Conservation (phyloP, 805 yeast genomes). For the Myxozyma mucilagina region DNA sequence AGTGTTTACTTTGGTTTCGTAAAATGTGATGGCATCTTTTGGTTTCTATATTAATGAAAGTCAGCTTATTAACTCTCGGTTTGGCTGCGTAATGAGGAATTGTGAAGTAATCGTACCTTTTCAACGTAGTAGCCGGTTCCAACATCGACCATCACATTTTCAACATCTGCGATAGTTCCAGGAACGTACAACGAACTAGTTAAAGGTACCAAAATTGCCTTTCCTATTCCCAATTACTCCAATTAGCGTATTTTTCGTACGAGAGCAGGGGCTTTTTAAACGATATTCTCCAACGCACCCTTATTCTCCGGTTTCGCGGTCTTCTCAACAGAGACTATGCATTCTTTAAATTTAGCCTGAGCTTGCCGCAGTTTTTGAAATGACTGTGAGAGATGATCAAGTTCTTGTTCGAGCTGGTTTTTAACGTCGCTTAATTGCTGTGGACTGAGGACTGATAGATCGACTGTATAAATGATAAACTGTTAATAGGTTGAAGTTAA, state of each 20-base stretch:
- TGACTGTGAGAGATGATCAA: slow-evolving; percentile 82
- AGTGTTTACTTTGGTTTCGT: slow-evolving; percentile 70
- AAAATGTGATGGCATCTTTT: slow-evolving; percentile 67
- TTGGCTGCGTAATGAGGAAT: neutral
- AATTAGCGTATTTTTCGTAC: neutral
- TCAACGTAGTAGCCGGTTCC: slow-evolving; percentile 96
- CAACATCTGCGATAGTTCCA: slow-evolving; percentile 65
- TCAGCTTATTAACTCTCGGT: neutral
- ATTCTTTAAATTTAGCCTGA: slow-evolving; percentile 75
- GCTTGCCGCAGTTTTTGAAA: slow-evolving; percentile 82
- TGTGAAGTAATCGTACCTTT: slow-evolving; percentile 48
- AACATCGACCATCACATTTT: slow-evolving; percentile 82
- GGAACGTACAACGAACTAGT: slow-evolving; percentile 89
- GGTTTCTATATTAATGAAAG: slow-evolving; percentile 43
- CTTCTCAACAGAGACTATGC: slow-evolving; percentile 66
- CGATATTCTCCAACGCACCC: slow-evolving; percentile 28
- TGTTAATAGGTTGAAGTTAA: neutral
- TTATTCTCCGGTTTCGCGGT: slow-evolving; percentile 48
- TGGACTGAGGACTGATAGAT: slow-evolving; percentile 68
- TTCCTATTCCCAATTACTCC: slow-evolving; percentile 34
- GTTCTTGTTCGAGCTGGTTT: slow-evolving; percentile 77
- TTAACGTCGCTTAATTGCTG: slow-evolving; percentile 85
- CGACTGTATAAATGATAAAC: slow-evolving; percentile 47
- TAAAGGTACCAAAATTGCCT: slow-evolving; percentile 75
- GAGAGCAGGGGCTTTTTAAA: neutral